Base-by-base conservation (phyloP, 495 filamentous ascomycete species). In the Cenococcum geophilum region DNA sequence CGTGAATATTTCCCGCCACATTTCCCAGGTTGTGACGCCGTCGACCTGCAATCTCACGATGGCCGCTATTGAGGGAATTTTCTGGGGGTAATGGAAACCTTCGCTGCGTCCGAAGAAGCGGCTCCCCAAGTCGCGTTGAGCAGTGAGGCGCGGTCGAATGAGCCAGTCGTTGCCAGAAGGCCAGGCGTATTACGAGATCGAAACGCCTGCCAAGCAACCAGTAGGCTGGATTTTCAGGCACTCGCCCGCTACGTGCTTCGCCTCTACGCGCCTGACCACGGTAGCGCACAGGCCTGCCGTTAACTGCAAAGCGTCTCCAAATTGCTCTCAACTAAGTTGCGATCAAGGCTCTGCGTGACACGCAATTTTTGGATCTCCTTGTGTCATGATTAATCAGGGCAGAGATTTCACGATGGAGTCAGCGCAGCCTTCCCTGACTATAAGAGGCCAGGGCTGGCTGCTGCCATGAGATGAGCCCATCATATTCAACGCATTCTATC, bases 221-320 rank as follows among this genome's bases (percentile, higher is more conserved):
- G 27, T 32, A 32, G 27, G 27, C 27, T 32, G 27, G 27, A 32
- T 32, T 32, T 32, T 32, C 27, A 32, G 27, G 27, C 27, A 32
- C 27, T 32, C 27, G 27, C 27, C 27, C 27, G 27, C 27, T 32
- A 6, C 27, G 27, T 3, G 40, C 40, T 45, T 10, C 18, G 21
- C 56, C 37, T 50, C 18, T 10, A 45, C 11, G 40, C 40, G 18
- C 40, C 40, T 45, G 40, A 45, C 40, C 40, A 18, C 40, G 40
- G 40, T 2, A 4, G 12, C 40, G 40, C 40, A 18, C 40, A 4
- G 11, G 55, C 37, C 32, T 64, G 61, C 62, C 62, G 67, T 69
- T 69, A 71, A 71, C 69, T 69, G 69, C 64, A 69, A 71, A 66
- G 69, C 57, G 58, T 42, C 49, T 8, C 11, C 49, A 25, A 16